A percentile compares a stretch with the other conserved stretches of the same genome.
Evolutionary conservation across 306 rosid species (phyloP).

Genomic region (Lathyrus sativus): DNA sequence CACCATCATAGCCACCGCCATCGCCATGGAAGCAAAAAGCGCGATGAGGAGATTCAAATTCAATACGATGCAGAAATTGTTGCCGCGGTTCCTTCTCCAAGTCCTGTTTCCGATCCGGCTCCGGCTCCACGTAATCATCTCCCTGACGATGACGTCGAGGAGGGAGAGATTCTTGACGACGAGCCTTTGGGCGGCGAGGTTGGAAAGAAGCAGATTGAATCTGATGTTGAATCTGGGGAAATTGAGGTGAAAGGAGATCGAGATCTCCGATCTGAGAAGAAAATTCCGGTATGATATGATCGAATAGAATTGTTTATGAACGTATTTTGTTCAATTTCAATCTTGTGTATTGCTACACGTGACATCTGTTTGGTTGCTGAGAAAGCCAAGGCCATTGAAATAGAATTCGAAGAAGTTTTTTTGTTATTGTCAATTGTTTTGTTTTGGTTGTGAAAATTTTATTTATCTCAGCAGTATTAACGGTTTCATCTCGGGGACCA

Average conservation of each 20-base stretch:
- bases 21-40: slow-evolving; percentile 60
- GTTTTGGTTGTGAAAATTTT: background rate
- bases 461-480: slow-evolving; percentile 4
- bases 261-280: slow-evolving; percentile 45
- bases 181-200: slow-evolving; percentile 50
- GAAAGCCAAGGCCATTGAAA: slow-evolving; percentile 37
- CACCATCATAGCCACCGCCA: slow-evolving; percentile 67
- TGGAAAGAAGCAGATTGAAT: slow-evolving; percentile 41
- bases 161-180: slow-evolving; percentile 94
- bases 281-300: slow-evolving; percentile 64
- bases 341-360: slow-evolving; percentile 18
- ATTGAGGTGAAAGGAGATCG: slow-evolving; percentile 45
- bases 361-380: slow-evolving; percentile 55
- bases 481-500: slow-evolving; percentile 46
- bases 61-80: slow-evolving; percentile 41
- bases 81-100: slow-evolving; percentile 40
- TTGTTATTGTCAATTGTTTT: slow-evolving; percentile 11
- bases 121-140: slow-evolving; percentile 18
- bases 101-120: slow-evolving; percentile 23
- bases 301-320: slow-evolving; percentile 7
- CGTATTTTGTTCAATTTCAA: background rate
- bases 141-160: slow-evolving; percentile 76
- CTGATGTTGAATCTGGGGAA: slow-evolving; percentile 60
- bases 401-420: slow-evolving; percentile 17
- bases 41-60: slow-evolving; percentile 45